Evolutionary conservation across 2,329 filamentous ascomycete species (phyloP).

Genomic region (Pseudonectria foliicola): DNA sequence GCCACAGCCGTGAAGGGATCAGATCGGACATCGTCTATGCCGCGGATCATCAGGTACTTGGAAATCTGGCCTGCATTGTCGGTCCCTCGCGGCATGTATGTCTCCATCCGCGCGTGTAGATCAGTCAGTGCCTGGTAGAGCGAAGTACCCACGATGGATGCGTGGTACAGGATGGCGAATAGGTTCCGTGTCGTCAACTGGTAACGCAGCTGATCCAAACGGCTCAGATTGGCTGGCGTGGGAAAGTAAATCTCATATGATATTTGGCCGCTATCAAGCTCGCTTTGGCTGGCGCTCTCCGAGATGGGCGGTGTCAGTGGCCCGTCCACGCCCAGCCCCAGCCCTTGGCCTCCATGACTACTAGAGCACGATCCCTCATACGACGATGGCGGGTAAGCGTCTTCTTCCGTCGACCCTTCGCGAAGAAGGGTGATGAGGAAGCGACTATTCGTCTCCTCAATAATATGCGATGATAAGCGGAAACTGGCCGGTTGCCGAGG

Average conservation of each 20-base stretch:
- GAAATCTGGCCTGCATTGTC: constrained; percentile 55
- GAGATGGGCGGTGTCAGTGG: constrained; percentile 31
- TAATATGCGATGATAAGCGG: constrained; percentile 50
- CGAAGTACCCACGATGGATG: constrained; percentile 57
- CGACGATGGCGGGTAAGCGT: constrained; percentile 30
- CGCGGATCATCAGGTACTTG: constrained; percentile 51
- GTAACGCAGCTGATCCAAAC: constrained; percentile 44
- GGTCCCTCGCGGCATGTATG: constrained; percentile 47
- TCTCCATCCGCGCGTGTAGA: constrained; percentile 52
- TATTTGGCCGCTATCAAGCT: constrained; percentile 47
- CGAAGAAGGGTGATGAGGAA: constrained; percentile 46
- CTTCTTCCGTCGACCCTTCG: constrained; percentile 45
- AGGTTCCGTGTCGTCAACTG: constrained; percentile 63
- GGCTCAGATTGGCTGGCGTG: constrained; percentile 42
- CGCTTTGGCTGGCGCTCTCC: constrained; percentile 29
- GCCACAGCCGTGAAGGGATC: constrained; percentile 53
- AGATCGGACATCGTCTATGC: constrained; percentile 57
- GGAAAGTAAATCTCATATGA: constrained; percentile 59
- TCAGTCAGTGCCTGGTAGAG: constrained; percentile 57
- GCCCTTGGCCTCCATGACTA: constrained; percentile 3
- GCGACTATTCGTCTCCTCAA: constrained; percentile 50
- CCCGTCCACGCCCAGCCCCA: constrained; percentile 3
- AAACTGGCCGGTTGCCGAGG: constrained; percentile 40
- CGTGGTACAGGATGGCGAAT: constrained; percentile 57
- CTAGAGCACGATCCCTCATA: constrained; percentile 33